These are phyloP conservation scores for Colletotrichum gloeosporioides DNA, from an alignment of 2,329 filamentous ascomycete species.

Conservation along the genomic window DNA sequence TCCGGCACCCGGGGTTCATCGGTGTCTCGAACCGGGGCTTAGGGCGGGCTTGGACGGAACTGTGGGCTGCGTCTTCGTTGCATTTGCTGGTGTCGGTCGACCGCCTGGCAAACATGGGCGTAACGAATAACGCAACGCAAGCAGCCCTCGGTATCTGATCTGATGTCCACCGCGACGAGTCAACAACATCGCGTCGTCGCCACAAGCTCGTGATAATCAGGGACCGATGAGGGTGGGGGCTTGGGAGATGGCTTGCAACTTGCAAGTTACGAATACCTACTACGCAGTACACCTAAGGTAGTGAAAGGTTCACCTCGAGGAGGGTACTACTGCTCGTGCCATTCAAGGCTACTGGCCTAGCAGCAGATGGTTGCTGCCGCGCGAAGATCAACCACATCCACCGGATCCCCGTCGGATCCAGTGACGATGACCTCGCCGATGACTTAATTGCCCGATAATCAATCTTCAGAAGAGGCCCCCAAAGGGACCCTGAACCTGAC, in stretches of 20 bases:
- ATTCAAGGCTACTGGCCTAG: not conserved
- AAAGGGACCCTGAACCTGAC: slow-evolving; percentile 9
- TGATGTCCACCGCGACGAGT: not conserved
- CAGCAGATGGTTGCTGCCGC: not conserved
- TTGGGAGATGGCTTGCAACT: not conserved
- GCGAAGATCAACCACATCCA: slow-evolving; percentile 4
- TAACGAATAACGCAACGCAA: not conserved
- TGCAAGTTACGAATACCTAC: not conserved
- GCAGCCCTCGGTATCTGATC: not conserved
- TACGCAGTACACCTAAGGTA: not conserved
- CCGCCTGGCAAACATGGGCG: not conserved
- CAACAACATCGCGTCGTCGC: not conserved
- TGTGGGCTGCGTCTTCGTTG: not conserved
- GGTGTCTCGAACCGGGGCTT: slow-evolving; percentile 5
- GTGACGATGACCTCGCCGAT: slow-evolving; percentile 1
- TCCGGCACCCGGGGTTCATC: slow-evolving; percentile 15
- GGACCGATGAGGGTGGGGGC: not conserved
- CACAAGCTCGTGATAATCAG: slow-evolving; percentile 3
- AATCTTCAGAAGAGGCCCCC: not conserved
- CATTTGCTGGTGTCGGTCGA: not conserved
- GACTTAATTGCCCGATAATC: slow-evolving; percentile 13
- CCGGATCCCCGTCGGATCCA: not conserved
- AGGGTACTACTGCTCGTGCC: not conserved
- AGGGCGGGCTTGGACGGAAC: not conserved
- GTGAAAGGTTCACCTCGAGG: not conserved